Base-by-base conservation (phyloP, 768 basidiomycete genomes). In the Mycena rebaudengoi region DNA sequence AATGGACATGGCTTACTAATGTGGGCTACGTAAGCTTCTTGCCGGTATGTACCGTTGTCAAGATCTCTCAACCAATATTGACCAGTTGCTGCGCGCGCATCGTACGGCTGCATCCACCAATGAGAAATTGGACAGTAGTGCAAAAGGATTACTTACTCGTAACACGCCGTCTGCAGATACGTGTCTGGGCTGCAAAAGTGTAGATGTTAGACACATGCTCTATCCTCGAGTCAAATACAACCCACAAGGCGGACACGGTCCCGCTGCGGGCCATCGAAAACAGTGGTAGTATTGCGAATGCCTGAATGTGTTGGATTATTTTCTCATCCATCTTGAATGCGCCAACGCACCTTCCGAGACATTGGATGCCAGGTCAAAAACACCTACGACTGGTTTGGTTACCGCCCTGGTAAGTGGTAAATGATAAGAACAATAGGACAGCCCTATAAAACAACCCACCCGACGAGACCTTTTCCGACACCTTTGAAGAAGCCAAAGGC, bases 401-500 rank as follows among this genome's bases (percentile, higher is more conserved):
- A 99, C 91, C 33, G 88, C 91, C 16, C 96, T 96, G 70, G 32
- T 35, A 33, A 23, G 30, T 37, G 35, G 28, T n/a, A n/a, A n/a
- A n/a, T n/a, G 23, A 56, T 28, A 21, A 43, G 53, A 20, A 5
- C 57, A n/a, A 51, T 43, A 20, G 21, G 16, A 21, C 20, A 41
- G 20, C 10, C 5, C 26, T 7, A 25, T 21, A 30, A 12, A 11
- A 20, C 39, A 41, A 67, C 82, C 49, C 75, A 96, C 94, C 98
- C 98, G 55, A 98, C 95, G 48, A 99, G 82, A 20, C 98, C 96
- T 76, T 96, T 97, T 25, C 98, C 98, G 29, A 99, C 88, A 12
- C 98, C 98, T 76, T 98, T 99, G 84, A 98, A 95, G 79, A 99
- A 99, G 4, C 98, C 98, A 26, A 94, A 79, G 0, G 97, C 96